Conservation (phyloP, 139 green algal genomes). For the Coelastrella sp. region DNA sequence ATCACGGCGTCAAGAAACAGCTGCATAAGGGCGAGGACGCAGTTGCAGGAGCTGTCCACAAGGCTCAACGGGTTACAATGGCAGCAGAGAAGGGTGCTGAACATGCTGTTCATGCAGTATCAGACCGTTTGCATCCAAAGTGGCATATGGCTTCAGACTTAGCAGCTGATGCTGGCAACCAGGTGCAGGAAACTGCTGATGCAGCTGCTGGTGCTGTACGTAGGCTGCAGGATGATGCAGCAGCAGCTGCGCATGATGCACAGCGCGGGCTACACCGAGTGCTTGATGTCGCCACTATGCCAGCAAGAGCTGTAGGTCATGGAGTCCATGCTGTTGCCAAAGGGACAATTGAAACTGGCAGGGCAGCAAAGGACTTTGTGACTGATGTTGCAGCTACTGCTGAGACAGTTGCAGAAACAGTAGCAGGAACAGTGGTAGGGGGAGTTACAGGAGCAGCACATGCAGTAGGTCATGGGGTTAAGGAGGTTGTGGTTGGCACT, state of each 20-base stretch:
- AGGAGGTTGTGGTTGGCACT: background rate
- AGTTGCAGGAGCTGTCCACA: conserved; percentile 44
- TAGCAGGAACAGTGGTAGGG: background rate
- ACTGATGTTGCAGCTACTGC: background rate
- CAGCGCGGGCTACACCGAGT: background rate
- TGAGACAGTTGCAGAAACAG: conserved; percentile 11
- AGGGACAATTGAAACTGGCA: background rate
- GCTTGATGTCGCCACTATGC: background rate
- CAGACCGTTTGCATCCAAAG: background rate
- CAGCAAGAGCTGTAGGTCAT: background rate
- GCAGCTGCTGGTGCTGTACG: background rate
- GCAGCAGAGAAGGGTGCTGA: background rate
- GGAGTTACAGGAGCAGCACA: background rate
- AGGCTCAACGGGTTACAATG: conserved; percentile 35
- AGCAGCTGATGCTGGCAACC: conserved; percentile 41
- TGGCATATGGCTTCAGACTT: background rate
- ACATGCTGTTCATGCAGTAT: conserved; percentile 10
- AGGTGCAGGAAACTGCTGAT: too few species aligned
- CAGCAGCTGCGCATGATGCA: background rate
- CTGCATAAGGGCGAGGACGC: background rate
- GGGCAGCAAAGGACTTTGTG: background rate
- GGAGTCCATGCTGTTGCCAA: background rate
- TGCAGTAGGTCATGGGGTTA: background rate
- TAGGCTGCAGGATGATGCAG: background rate
- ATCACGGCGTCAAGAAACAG: background rate